Conservation (phyloP, 768 basidiomycete genomes). For the Mycena vitilis region DNA sequence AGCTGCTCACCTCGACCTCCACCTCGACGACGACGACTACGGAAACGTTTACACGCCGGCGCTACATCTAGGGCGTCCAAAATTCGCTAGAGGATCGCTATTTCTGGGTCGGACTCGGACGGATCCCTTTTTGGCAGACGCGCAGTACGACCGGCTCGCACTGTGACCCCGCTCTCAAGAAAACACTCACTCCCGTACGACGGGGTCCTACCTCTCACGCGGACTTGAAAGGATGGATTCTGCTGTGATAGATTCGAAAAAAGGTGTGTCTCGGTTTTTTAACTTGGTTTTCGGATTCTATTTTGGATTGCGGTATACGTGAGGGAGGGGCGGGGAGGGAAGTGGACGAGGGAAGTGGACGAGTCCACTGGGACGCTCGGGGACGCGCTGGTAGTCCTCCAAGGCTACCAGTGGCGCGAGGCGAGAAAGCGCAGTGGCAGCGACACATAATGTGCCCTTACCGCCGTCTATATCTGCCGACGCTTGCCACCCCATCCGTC, state of each 20-base stretch:
- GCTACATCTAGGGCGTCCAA: background rate
- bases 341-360: too few relatives aligned
- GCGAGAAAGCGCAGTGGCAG: too few relatives aligned
- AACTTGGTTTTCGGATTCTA: background rate
- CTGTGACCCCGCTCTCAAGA: background rate
- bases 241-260: background rate
- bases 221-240: slow-evolving; percentile 3
- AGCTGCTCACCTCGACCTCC: background rate
- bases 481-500: too few relatives aligned
- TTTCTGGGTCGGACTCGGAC: background rate
- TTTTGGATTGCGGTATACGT: background rate
- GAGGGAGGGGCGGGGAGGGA: too few relatives aligned
- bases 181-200: background rate
- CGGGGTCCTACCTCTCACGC: slow-evolving; percentile 4
- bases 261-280: slow-evolving; percentile 8
- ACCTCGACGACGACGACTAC: background rate
- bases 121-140: background rate
- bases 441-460: too few relatives aligned
- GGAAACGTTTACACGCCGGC: background rate
- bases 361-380: too few relatives aligned
- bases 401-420: too few relatives aligned
- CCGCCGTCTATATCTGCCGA: too few relatives aligned
- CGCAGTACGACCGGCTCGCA: slow-evolving; percentile 21
- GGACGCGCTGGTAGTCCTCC: too few relatives aligned
- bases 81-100: background rate